phyloP scores from a whole-genome alignment of 306 rosid species.

The Alnus rubra region DNA sequence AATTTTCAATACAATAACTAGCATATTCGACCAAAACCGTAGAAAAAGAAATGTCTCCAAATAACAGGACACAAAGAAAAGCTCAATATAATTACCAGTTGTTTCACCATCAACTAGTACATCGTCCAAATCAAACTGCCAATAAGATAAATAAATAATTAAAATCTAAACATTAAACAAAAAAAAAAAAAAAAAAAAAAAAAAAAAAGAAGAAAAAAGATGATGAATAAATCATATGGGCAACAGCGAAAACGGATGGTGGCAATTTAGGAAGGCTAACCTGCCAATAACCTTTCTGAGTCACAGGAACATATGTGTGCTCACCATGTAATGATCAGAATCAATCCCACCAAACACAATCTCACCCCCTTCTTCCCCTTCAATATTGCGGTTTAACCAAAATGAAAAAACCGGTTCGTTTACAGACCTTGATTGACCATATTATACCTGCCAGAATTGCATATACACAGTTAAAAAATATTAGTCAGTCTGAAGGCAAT shows the following conservation, averaged over 20 bases:
- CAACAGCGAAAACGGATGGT: background rate
- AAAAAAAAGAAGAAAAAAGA: no score
- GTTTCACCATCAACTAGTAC: constrained; percentile 34
- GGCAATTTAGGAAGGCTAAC: constrained; percentile 18
- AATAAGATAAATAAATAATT: background rate
- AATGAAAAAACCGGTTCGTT: constrained; percentile 41
- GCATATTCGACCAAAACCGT: background rate
- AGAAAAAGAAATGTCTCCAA: background rate
- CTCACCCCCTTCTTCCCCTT: constrained; percentile 40
- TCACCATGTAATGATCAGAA: constrained; percentile 41
- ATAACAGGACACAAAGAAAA: background rate
- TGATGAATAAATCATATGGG: background rate
- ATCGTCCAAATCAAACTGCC: constrained; percentile 41
- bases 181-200: background rate
- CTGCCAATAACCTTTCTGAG: constrained; percentile 48
- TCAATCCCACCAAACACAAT: constrained; percentile 45
- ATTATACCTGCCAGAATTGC: constrained; percentile 29
- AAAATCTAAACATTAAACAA: background rate
- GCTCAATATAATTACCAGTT: constrained; percentile 30
- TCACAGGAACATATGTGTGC: constrained; percentile 40
- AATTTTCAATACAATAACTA: constrained; percentile 1
- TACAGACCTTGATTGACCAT: constrained; percentile 33
- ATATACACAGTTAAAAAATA: constrained; percentile 8
- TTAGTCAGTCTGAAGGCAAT: background rate
- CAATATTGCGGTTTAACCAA: constrained; percentile 38